A percentile compares a stretch with the other conserved stretches of the same genome.
Evolutionary conservation across 768 basidiomycete genomes (phyloP).

Genomic region (Leucosporidium creatinivorum): DNA sequence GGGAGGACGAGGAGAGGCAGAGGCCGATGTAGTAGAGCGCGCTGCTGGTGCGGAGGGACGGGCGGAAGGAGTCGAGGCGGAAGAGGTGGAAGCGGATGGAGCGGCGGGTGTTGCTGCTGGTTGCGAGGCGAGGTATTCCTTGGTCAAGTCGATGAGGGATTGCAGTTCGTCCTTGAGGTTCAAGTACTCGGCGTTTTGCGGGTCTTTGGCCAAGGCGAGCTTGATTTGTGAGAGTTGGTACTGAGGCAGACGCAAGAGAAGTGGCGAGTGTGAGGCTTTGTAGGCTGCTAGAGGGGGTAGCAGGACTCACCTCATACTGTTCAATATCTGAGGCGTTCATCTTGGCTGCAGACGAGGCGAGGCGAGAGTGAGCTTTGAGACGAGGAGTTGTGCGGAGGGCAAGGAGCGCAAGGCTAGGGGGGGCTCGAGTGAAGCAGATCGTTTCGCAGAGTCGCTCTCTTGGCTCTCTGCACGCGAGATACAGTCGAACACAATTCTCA

Average conservation of each 20-base stretch:
- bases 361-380: no score
- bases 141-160: constrained; percentile 74
- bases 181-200: constrained; percentile 62
- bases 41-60: constrained; percentile 46
- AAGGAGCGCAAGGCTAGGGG: no score
- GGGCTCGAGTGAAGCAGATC: no score
- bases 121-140: constrained; percentile 49
- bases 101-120: constrained; percentile 44
- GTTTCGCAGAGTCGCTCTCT: no score
- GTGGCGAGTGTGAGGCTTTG: no score
- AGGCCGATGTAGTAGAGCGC: not conserved
- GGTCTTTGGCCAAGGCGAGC: constrained; percentile 65
- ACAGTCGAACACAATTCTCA: no score
- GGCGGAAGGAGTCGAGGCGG: constrained; percentile 49
- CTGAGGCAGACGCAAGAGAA: not conserved
- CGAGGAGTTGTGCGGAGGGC: no score
- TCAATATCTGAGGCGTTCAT: constrained; percentile 71
- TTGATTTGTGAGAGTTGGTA: constrained; percentile 55
- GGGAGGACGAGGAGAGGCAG: constrained; percentile 1
- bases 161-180: constrained; percentile 68
- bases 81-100: constrained; percentile 52
- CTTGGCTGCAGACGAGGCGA: no score
- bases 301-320: constrained; percentile 61
- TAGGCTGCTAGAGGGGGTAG: no score
- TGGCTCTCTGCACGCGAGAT: no score